These are phyloP conservation scores for Patellifolia procumbens DNA, from an alignment of 179 eudicot genomes.

Conservation along the genomic window DNA sequence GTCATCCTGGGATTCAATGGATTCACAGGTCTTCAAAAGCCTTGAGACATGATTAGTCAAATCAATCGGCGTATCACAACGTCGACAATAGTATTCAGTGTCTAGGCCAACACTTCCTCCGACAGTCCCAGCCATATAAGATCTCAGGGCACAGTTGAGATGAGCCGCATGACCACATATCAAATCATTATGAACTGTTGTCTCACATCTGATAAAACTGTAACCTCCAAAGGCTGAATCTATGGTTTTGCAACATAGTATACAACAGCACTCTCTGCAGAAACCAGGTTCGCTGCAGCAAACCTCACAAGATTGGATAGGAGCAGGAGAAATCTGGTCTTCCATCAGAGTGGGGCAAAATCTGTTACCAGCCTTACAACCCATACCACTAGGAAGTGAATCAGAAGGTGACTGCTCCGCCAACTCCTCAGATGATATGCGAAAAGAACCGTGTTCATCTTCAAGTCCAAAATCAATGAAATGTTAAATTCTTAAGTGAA, in stretches of 20 bases:
- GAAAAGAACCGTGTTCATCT: slow-evolving; percentile 37
- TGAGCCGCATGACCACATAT: slow-evolving; percentile 88
- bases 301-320: slow-evolving; percentile 62
- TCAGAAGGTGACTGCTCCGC: slow-evolving; percentile 40
- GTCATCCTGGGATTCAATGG: slow-evolving; percentile 48
- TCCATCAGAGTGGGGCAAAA: slow-evolving; percentile 60
- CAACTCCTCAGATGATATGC: slow-evolving; percentile 42
- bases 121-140: slow-evolving; percentile 90
- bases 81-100: slow-evolving; percentile 85
- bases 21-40: slow-evolving; percentile 55
- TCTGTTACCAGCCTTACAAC: slow-evolving; percentile 78
- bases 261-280: slow-evolving; percentile 90
- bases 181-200: slow-evolving; percentile 38
- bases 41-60: slow-evolving; percentile 58
- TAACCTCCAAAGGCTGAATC: slow-evolving; percentile 53
- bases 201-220: slow-evolving; percentile 73
- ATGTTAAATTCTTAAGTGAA: slow-evolving; percentile 1
- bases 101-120: slow-evolving; percentile 85
- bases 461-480: slow-evolving; percentile 8
- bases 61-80: slow-evolving; percentile 84
- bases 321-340: slow-evolving; percentile 35
- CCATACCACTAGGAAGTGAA: slow-evolving; percentile 32
- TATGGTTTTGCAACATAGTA: slow-evolving; percentile 62
- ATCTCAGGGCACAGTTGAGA: slow-evolving; percentile 72
- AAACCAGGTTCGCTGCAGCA: slow-evolving; percentile 82